Evolutionary conservation across 768 basidiomycete genomes (phyloP), one percentile per base, ranked within the genome.

Genomic region (Dictyophora rubrovolvata): DNA sequence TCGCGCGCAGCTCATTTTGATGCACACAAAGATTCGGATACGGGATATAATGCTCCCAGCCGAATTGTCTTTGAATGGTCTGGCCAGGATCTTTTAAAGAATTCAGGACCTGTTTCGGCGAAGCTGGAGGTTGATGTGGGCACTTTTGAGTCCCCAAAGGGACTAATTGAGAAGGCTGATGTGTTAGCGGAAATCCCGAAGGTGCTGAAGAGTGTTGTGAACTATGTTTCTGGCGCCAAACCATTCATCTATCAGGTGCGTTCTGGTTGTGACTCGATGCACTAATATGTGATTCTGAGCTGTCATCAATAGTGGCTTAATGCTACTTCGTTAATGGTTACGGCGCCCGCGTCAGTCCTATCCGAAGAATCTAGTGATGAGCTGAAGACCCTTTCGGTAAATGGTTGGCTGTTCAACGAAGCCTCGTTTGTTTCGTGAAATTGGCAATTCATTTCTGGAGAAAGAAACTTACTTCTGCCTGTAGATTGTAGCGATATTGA

Each of bases 101-200:
- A n/a, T 4, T 42, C n/a, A 42, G 83, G 85, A 14, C 68, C 70
- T 2, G 69, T 89, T 37, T 73, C 80, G 36, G 89, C 84, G 11
- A 77, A 75, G 20, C 62, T 89, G 37, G 64, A 74, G 20, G 73
- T 79, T 35, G 80, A 85, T 59, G 71, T 93, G 49, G 86, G 89
- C 21, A 69, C 73, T 53, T 72, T 81, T 23, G 70, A 73, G 56
- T 69, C 72, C 17, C 82, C 84, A 14, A 83, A 81, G 42, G 92
- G 91, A 0, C 73, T 96, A 64, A 79, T 94, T 54, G 90, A 93
- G 71, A 93, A 95, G 72, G 90, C 97, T 23, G 93, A 99, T 66
- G 84, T 98, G 2, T 79, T 99, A 8, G 93, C 89, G 5, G 94
- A 99, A 75, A 90, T 96, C 63, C 96, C 96, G 11, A 85, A 86